Evolutionary conservation across 202 grass and related monocot genomes (phyloP).

Genomic region (Setaria viridis): DNA sequence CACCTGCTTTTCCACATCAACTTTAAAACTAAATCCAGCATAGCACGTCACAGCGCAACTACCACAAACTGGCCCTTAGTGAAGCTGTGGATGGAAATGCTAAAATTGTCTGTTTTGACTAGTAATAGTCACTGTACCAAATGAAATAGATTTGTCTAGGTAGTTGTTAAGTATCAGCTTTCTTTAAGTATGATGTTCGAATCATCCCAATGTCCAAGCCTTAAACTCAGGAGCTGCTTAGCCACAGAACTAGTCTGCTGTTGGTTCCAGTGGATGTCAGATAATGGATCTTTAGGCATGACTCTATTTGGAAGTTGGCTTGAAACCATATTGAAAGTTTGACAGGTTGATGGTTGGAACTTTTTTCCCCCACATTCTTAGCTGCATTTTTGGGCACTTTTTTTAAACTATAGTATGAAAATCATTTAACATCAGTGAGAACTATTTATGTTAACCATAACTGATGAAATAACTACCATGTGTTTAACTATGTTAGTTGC

Average conservation of each 20-base stretch:
- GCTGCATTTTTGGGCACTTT: not conserved
- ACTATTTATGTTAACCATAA: not conserved
- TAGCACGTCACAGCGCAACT: not conserved
- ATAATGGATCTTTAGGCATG: not conserved
- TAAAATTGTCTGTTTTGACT: not conserved
- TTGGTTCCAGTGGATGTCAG: not conserved
- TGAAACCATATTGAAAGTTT: not conserved
- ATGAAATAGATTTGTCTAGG: conserved; percentile 3
- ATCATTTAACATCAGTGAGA: not conserved
- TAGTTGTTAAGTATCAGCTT: not conserved
- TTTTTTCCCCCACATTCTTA: conserved; percentile 4
- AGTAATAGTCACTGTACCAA: conserved; percentile 12
- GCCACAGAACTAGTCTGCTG: not conserved
- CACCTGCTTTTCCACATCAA: not conserved
- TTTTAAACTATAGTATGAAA: too few species aligned
- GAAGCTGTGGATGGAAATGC: not conserved
- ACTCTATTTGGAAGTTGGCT: not conserved
- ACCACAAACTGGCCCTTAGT: not conserved
- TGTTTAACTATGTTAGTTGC: not conserved
- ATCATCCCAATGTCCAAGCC: not conserved
- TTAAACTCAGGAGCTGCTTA: not conserved
- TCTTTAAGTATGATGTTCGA: not conserved
- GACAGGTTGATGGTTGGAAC: not conserved
- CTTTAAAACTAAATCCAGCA: not conserved
- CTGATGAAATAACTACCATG: not conserved